phyloP scores from a whole-genome alignment of 1,284 basidiomycete species.

The Marasmius fiardii region DNA sequence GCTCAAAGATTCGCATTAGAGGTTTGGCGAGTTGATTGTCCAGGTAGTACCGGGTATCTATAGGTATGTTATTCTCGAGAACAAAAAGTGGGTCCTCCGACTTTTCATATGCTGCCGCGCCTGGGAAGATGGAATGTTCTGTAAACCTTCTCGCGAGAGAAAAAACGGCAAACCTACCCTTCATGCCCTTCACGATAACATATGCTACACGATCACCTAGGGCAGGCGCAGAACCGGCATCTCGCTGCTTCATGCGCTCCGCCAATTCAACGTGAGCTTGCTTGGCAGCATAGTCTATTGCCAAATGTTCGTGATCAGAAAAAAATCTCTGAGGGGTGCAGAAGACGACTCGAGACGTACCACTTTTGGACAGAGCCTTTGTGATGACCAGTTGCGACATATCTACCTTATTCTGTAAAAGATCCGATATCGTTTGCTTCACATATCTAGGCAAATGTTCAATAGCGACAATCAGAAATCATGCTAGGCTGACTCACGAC shows the following conservation, averaged over 20 bases:
- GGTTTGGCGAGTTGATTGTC: slow-evolving; percentile 97
- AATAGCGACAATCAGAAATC: slow-evolving; percentile 2
- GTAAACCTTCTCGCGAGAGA: not conserved
- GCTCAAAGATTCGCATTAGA: slow-evolving; percentile 94
- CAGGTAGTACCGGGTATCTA: slow-evolving; percentile 95
- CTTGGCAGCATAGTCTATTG: slow-evolving; percentile 80
- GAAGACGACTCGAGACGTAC: too few relatives aligned
- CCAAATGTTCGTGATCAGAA: slow-evolving; percentile 1
- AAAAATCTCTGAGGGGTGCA: not conserved
- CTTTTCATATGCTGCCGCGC: slow-evolving; percentile 96
- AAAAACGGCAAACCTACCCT: slow-evolving; percentile 49
- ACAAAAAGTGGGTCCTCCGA: slow-evolving; percentile 96
- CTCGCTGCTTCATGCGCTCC: slow-evolving; percentile 91
- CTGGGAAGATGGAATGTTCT: slow-evolving; percentile 31
- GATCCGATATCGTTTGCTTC: slow-evolving; percentile 88
- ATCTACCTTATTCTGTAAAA: slow-evolving; percentile 93
- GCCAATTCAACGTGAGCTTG: slow-evolving; percentile 95
- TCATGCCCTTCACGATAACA: slow-evolving; percentile 94
- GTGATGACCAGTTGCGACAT: slow-evolving; percentile 98
- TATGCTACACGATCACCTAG: slow-evolving; percentile 96
- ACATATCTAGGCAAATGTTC: slow-evolving; percentile 61
- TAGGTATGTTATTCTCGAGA: slow-evolving; percentile 93
- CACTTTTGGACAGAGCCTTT: slow-evolving; percentile 87
- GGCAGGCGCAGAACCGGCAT: slow-evolving; percentile 92
- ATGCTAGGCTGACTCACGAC: slow-evolving; percentile 50